Evolutionary conservation across 306 rosid genomes (phyloP).

Genomic region (Luffa acutangula): DNA sequence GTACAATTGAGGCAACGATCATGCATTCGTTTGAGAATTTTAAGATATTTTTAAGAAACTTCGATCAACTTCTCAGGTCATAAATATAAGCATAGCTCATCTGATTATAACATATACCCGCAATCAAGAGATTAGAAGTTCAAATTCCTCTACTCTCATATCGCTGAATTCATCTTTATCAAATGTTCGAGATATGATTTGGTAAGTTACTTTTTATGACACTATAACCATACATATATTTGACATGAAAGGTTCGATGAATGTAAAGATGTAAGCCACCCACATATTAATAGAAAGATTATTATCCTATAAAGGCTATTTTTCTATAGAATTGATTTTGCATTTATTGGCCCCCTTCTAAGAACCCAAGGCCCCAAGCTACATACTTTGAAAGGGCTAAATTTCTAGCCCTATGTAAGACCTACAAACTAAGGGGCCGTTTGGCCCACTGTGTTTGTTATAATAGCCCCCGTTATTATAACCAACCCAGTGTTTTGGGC

Average conservation of each 20-base stretch:
- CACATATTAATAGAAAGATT: background rate
- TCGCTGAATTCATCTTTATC: background rate
- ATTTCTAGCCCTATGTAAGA: no score
- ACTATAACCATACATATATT: background rate
- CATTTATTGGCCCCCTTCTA: no score
- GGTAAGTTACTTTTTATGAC: background rate
- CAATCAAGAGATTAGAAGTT: no score
- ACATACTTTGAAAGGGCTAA: no score
- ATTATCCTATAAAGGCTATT: background rate
- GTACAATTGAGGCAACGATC: background rate
- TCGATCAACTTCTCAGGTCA: background rate
- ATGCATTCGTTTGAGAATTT: background rate
- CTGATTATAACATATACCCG: no score
- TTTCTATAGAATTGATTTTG: background rate
- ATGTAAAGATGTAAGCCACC: background rate
- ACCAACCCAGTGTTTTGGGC: no score
- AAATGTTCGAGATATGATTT: background rate
- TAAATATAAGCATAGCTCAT: no score
- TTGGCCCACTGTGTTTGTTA: no score
- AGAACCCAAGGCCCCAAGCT: no score
- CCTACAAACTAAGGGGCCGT: no score
- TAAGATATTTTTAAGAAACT: background rate
- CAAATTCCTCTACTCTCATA: no score
- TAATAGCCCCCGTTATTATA: no score
- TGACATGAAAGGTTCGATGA: background rate